phyloP scores from a whole-genome alignment of 2,329 filamentous ascomycete genomes.

The Alternaria atra region DNA sequence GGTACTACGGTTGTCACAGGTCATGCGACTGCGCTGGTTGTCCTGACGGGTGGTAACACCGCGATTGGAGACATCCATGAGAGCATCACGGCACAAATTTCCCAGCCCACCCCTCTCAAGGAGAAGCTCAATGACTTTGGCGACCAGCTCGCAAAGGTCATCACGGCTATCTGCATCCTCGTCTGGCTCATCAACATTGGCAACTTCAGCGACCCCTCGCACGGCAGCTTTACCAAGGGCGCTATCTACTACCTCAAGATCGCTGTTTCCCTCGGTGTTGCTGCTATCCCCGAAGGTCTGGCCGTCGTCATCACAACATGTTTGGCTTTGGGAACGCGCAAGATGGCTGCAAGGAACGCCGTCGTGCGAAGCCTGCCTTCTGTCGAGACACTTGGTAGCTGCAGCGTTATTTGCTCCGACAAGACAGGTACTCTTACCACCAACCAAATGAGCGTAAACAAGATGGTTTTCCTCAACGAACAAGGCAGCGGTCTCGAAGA shows the following conservation, averaged over 20 bases:
- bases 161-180: slow-evolving; percentile 93
- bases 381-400: slow-evolving; percentile 97
- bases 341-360: slow-evolving; percentile 98
- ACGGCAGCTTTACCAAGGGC: slow-evolving; percentile 93
- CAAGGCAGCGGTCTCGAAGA: slow-evolving; percentile 80
- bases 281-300: slow-evolving; percentile 95
- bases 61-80: slow-evolving; percentile 99
- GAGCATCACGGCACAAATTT: slow-evolving; percentile 97
- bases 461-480: slow-evolving; percentile 83
- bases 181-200: slow-evolving; percentile 99
- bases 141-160: slow-evolving; percentile 95
- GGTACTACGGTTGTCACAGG: slow-evolving; percentile 97
- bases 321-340: slow-evolving; percentile 91
- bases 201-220: slow-evolving; percentile 93
- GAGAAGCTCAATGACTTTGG: slow-evolving; percentile 99
- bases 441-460: slow-evolving; percentile 99
- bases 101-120: slow-evolving; percentile 94
- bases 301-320: slow-evolving; percentile 99
- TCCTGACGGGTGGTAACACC: slow-evolving; percentile 86
- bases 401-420: slow-evolving; percentile 99
- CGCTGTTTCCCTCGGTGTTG: slow-evolving; percentile 95
- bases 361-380: slow-evolving; percentile 96
- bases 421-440: slow-evolving; percentile 98
- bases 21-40: slow-evolving; percentile 89
- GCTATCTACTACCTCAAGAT: slow-evolving; percentile 99